Percentiles rank a stretch among this genome's conserved stretches.
phyloP scores from a whole-genome alignment of 2,329 filamentous ascomycete genomes.

The Cordyceps fumosorosea region DNA sequence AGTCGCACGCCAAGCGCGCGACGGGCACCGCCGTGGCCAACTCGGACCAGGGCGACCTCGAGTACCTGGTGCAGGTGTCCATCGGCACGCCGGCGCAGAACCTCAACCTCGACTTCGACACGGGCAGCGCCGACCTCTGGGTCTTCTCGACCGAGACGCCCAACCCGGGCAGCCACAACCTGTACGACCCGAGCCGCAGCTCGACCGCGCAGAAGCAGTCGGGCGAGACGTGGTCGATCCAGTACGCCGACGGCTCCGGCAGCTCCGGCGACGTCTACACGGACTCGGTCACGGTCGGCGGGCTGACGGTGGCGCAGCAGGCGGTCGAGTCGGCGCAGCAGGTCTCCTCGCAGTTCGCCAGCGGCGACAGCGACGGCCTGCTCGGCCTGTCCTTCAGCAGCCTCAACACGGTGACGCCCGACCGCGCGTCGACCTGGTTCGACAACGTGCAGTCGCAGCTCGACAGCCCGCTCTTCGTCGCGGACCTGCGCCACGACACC shows the following conservation, averaged over 20 bases:
- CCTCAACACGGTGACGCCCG: slow-evolving; percentile 36
- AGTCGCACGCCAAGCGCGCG: slow-evolving; percentile 20
- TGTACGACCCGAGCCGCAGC: slow-evolving; percentile 33
- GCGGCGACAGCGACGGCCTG: slow-evolving; percentile 30
- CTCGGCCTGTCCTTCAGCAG: slow-evolving; percentile 31
- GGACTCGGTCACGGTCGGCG: slow-evolving; percentile 37
- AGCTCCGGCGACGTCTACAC: slow-evolving; percentile 38
- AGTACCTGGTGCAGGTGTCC: slow-evolving; percentile 8
- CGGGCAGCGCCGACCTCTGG: slow-evolving; percentile 36
- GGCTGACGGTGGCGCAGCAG: slow-evolving; percentile 33
- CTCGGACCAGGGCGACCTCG: slow-evolving; percentile 15
- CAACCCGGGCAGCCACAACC: slow-evolving; percentile 26
- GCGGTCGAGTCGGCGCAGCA: slow-evolving; percentile 37
- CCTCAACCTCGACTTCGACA: slow-evolving; percentile 35
- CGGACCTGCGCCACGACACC: slow-evolving; percentile 58
- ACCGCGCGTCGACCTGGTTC: slow-evolving; percentile 40
- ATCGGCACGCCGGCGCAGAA: slow-evolving; percentile 27
- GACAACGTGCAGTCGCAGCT: slow-evolving; percentile 23
- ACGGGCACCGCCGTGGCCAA: slow-evolving; percentile 1
- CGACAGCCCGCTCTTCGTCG: slow-evolving; percentile 52
- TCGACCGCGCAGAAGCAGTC: slow-evolving; percentile 25
- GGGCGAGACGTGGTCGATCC: slow-evolving; percentile 35
- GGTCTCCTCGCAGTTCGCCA: slow-evolving; percentile 38
- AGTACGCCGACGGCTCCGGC: slow-evolving; percentile 37
- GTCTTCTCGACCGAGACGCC: slow-evolving; percentile 27